A percentile compares a stretch with the other conserved stretches of the same genome.
These are phyloP conservation scores for Porcisia hertigi DNA, from an alignment of 208 protist genomes.

Conservation along the genomic window DNA sequence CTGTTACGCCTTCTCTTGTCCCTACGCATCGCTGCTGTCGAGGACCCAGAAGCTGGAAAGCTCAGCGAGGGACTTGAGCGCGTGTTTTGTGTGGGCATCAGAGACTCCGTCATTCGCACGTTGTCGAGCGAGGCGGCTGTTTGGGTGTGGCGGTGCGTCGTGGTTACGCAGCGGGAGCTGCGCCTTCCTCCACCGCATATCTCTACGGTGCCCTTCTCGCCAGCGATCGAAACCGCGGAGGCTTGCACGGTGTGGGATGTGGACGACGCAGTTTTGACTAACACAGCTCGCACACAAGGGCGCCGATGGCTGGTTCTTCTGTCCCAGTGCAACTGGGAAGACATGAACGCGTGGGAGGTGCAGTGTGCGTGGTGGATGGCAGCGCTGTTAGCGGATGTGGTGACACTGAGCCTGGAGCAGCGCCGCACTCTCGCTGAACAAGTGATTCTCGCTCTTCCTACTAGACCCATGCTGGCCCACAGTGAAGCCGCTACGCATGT, in stretches of 20 bases:
- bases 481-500: slow-evolving; percentile 3
- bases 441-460: slow-evolving; percentile 56
- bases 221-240: background rate
- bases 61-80: slow-evolving; percentile 34
- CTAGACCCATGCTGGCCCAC: slow-evolving; percentile 16
- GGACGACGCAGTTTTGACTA: slow-evolving; percentile 37
- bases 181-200: background rate
- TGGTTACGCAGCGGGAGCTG: slow-evolving; percentile 46
- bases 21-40: slow-evolving; percentile 19
- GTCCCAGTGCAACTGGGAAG: slow-evolving; percentile 41
- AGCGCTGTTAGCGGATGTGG: slow-evolving; percentile 54
- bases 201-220: background rate
- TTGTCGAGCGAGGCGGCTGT: slow-evolving; percentile 47
- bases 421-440: slow-evolving; percentile 41
- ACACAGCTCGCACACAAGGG: slow-evolving; percentile 46
- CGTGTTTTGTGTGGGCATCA: slow-evolving; percentile 47
- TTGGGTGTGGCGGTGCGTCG: slow-evolving; percentile 45
- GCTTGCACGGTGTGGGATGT: slow-evolving; percentile 8
- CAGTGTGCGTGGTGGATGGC: slow-evolving; percentile 62
- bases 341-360: slow-evolving; percentile 25
- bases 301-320: slow-evolving; percentile 55
- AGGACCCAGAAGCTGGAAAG: slow-evolving; percentile 22
- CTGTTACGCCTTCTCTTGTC: slow-evolving; percentile 23
- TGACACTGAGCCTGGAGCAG: slow-evolving; percentile 34
- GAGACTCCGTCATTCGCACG: slow-evolving; percentile 13